A percentile compares a stretch with the other conserved stretches of the same genome.
These are phyloP conservation scores for Orbilia blumenaviensis DNA, from an alignment of 2,329 filamentous ascomycete species.

Conservation along the genomic window DNA sequence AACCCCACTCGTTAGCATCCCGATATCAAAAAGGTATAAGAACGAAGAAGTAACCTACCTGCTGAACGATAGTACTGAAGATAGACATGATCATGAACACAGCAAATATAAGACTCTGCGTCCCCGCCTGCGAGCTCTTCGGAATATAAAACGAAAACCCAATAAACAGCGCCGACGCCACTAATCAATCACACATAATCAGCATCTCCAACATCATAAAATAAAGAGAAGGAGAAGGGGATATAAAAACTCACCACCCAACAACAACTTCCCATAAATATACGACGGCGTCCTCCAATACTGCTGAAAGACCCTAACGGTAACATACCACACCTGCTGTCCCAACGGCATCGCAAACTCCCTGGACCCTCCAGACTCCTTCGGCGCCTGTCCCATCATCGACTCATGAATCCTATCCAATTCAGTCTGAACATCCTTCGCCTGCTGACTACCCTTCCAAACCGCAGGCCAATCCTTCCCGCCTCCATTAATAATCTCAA, in stretches of 20 bases:
- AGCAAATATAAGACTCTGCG: constrained; percentile 86
- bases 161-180: constrained; percentile 75
- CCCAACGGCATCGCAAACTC: constrained; percentile 83
- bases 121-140: constrained; percentile 75
- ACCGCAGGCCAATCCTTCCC: constrained; percentile 66
- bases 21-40: constrained; percentile 71
- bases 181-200: constrained; percentile 67
- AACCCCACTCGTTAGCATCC: constrained; percentile 68
- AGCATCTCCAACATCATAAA: constrained; percentile 59
- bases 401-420: constrained; percentile 64
- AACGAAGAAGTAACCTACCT: constrained; percentile 77
- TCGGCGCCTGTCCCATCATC: constrained; percentile 67
- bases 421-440: constrained; percentile 63
- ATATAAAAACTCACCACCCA: constrained; percentile 70
- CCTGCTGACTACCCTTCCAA: constrained; percentile 65
- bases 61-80: constrained; percentile 80
- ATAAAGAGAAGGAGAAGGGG: constrained; percentile 59
- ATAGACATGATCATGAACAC: constrained; percentile 85
- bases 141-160: constrained; percentile 82
- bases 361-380: constrained; percentile 66
- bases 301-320: constrained; percentile 81
- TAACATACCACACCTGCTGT: constrained; percentile 73
- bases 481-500: constrained; percentile 67
- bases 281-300: constrained; percentile 91
- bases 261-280: constrained; percentile 81